Evolutionary conservation across 106 monocot species (phyloP).

Genomic region (Dioscorea dumetorum): DNA sequence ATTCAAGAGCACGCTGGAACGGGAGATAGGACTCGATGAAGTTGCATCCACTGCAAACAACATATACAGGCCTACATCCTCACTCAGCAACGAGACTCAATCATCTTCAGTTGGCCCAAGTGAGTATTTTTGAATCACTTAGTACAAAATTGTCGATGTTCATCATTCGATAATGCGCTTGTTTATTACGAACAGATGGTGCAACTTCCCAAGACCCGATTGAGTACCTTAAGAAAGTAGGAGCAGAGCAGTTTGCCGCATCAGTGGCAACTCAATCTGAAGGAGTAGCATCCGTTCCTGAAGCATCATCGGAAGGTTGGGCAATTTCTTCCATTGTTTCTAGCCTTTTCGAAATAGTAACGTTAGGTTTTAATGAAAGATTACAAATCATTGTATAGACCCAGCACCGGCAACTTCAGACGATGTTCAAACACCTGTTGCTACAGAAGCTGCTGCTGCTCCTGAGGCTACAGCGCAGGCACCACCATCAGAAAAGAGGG

Average conservation of each 20-base stretch:
- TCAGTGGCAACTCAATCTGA: constrained; percentile 7
- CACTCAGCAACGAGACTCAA: constrained; percentile 24
- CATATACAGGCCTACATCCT: constrained; percentile 16
- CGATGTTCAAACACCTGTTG: neutral
- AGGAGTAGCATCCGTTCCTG: neutral
- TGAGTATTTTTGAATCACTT: constrained; percentile 14
- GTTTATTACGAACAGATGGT: constrained; percentile 18
- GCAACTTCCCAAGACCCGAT: constrained; percentile 21
- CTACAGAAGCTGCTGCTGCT: neutral
- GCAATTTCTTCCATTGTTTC: neutral
- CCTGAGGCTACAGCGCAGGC: too few relatives aligned
- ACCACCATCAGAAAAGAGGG: neutral
- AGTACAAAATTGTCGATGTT: neutral
- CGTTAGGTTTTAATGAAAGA: too few relatives aligned
- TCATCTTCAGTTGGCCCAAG: constrained; percentile 43
- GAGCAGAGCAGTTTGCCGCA: constrained; percentile 37
- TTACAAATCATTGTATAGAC: neutral
- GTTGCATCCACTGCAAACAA: constrained; percentile 37
- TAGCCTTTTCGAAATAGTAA: neutral
- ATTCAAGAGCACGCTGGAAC: constrained; percentile 92
- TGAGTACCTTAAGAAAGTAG: constrained; percentile 42
- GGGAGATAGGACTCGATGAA: constrained; percentile 94
- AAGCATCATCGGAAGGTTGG: constrained; percentile 8
- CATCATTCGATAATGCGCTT: neutral
- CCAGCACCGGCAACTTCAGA: neutral